Evolutionary conservation across 2,329 filamentous ascomycete genomes (phyloP), one percentile per base, ranked within the genome.

Genomic region (Colletotrichum australisinense): DNA sequence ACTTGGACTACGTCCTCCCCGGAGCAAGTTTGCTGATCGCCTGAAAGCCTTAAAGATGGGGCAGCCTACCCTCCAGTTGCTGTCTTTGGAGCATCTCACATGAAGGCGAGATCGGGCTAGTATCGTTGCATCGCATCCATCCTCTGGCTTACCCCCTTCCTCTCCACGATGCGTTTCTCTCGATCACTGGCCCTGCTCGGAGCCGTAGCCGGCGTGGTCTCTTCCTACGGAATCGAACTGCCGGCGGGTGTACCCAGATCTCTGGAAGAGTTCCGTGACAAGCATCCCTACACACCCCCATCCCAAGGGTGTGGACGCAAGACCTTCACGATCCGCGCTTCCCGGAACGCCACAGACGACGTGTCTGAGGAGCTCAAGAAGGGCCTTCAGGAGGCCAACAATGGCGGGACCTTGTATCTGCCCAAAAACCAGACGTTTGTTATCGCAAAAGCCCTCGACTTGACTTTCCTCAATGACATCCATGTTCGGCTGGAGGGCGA

Each of bases 401-500:
- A 89, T 30, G 90, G 90, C 56, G 90, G 90, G 19, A 87, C 89
- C 4, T 80, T 92, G 4, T 83, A 89, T 58, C 79, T 91, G 1
- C 82, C 89, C 53, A 87, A 87, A 76, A 85, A 85, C 5, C 82
- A 89, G 77, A 89, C 84, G 1, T 91, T 87, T 77, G 81, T 91
- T 24, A 90, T 91, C 76, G 89, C 88, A 67, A 89, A 87, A 79
- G 89, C 87, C 69, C 81, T 92, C 14, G 88, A 91, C 74, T 78
- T 91, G 74, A 91, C 85, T 9, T 90, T 90, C 74, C 80, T 91
- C 64, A 82, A 90, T 60, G 84, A 91, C 68, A 83, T 92, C 2
- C 88, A 91, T 22, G 83, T 92, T 32, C 87, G 86, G 65, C 83
- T 91, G 35, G 89, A 91, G 70, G 90, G 90, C 46, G 88, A 90